Conservation (phyloP, 2,329 filamentous ascomycete genomes). For the Aureobasidium sp. region DNA sequence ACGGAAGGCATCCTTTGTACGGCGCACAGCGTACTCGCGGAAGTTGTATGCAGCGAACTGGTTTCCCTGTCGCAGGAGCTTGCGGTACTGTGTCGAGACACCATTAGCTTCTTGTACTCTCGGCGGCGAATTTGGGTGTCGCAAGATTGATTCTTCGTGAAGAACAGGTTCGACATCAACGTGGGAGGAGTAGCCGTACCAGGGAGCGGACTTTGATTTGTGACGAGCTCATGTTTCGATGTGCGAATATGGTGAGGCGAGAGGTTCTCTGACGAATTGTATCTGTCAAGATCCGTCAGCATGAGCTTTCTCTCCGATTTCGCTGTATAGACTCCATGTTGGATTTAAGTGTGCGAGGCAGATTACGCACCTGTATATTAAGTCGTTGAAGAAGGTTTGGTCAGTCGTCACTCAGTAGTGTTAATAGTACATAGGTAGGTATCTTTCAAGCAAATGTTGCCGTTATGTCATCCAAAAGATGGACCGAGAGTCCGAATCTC, state of each 20-base stretch:
- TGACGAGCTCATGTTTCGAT: constrained; percentile 13
- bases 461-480: constrained; percentile 1
- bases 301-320: neutral
- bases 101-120: neutral
- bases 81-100: constrained; percentile 65
- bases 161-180: neutral
- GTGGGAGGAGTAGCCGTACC: constrained; percentile 10
- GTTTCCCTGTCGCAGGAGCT: constrained; percentile 74
- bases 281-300: neutral
- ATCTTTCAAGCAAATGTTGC: constrained; percentile 3
- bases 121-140: neutral
- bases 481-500: constrained; percentile 1
- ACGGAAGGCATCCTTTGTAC: constrained; percentile 84
- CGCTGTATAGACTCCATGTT: neutral
- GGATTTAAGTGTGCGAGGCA: neutral
- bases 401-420: neutral
- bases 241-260: constrained; percentile 2
- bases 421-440: neutral
- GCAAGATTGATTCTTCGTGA: neutral
- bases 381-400: neutral
- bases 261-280: neutral
- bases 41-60: constrained; percentile 97
- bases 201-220: constrained; percentile 20
- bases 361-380: neutral
- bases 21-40: constrained; percentile 87